Percentiles rank a stretch among this genome's conserved stretches.
Evolutionary conservation across 257 asterid species (phyloP).

Genomic region (Eucommia ulmoides): DNA sequence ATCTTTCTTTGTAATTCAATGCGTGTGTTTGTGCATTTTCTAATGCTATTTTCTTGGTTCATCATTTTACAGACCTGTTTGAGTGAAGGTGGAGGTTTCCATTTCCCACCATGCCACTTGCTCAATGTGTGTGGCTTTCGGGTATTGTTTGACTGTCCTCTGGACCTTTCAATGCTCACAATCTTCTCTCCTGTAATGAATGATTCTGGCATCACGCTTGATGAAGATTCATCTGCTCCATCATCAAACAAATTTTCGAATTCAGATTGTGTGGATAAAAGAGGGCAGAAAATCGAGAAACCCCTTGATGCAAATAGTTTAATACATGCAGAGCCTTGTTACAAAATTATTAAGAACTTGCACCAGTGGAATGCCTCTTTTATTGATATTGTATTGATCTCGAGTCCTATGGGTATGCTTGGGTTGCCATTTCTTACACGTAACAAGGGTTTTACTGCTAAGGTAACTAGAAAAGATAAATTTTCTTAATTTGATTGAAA

Average conservation of each 20-base stretch:
- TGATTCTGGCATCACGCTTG: conserved; percentile 12
- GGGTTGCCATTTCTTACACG: conserved; percentile 78
- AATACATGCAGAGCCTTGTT: conserved; percentile 58
- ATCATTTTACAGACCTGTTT: conserved; percentile 59
- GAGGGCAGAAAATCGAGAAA: conserved; percentile 18
- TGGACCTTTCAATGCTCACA: conserved; percentile 68
- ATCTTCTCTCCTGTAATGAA: conserved; percentile 48
- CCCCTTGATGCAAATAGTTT: conserved; percentile 30
- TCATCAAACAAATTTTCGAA: conserved; percentile 13
- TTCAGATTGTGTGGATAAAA: conserved; percentile 13
- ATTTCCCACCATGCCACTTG: conserved; percentile 79
- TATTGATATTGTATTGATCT: conserved; percentile 59
- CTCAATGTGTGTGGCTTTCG: conserved; percentile 49
- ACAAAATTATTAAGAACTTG: conserved; percentile 44
- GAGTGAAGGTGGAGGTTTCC: conserved; percentile 60
- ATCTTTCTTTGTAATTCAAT: neutral
- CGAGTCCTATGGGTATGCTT: conserved; percentile 68
- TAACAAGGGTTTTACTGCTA: conserved; percentile 45
- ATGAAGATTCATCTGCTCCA: conserved; percentile 7
- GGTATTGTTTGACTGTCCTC: conserved; percentile 64
- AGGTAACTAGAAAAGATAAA: conserved; percentile 28
- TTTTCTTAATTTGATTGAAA: no score
- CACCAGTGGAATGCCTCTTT: conserved; percentile 46
- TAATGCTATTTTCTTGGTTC: conserved; percentile 1
- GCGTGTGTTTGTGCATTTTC: neutral